Evolutionary conservation across 768 basidiomycete species (phyloP).

Genomic region (Suillus hirtellus): DNA sequence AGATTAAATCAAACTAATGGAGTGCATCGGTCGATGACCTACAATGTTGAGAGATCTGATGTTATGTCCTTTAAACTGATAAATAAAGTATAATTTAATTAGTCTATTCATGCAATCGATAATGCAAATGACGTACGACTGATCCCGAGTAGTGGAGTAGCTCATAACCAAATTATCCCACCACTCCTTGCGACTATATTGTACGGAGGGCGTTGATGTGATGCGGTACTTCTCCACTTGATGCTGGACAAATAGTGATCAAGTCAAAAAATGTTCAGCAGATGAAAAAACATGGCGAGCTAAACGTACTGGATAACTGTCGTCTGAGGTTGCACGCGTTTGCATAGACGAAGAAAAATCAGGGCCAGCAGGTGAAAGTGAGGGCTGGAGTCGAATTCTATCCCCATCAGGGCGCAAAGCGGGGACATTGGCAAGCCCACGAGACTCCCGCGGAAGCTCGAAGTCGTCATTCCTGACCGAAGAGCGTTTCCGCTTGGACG

Average conservation of each 20-base stretch:
- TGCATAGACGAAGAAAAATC: constrained; percentile 31
- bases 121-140: constrained; percentile 37
- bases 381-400: constrained; percentile 29
- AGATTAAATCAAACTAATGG: constrained; percentile 11
- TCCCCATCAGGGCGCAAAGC: constrained; percentile 27
- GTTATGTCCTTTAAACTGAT: constrained; percentile 50
- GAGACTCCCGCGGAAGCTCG: constrained; percentile 27
- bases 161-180: constrained; percentile 49
- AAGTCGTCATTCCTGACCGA: constrained; percentile 32
- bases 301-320: constrained; percentile 29
- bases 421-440: constrained; percentile 25
- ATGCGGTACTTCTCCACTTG: constrained; percentile 29
- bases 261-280: background rate
- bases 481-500: constrained; percentile 55
- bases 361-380: constrained; percentile 33
- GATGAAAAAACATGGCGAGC: background rate
- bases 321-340: constrained; percentile 29
- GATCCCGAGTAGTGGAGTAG: constrained; percentile 42
- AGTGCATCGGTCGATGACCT: constrained; percentile 20
- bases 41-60: constrained; percentile 55
- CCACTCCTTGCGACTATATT: constrained; percentile 42
- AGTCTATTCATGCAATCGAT: background rate
- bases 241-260: constrained; percentile 13
- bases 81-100: constrained; percentile 2
- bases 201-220: constrained; percentile 29